phyloP scores from a whole-genome alignment of 2,329 filamentous ascomycete species.

The Stachybotrys chlorohalonatus region DNA sequence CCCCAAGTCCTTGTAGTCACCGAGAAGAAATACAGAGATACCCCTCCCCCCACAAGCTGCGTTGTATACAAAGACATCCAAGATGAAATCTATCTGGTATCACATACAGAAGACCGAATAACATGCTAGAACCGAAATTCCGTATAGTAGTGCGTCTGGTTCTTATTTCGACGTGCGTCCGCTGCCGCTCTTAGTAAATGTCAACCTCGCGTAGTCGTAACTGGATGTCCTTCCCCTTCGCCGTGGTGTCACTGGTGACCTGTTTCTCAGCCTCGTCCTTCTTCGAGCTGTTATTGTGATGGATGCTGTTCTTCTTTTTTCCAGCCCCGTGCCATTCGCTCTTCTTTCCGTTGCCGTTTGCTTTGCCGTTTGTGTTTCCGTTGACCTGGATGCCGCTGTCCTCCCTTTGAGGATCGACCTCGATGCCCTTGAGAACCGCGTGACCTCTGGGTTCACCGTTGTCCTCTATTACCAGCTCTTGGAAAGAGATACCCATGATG shows the following conservation, averaged over 20 bases:
- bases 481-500: slow-evolving; percentile 15
- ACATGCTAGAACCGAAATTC: neutral
- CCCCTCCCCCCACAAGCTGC: neutral
- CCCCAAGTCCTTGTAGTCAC: neutral
- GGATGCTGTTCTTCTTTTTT: neutral
- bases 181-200: neutral
- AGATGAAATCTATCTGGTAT: neutral
- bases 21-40: neutral
- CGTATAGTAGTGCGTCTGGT: neutral
- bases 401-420: neutral
- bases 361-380: neutral
- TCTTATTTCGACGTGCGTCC: neutral
- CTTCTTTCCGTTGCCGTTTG: neutral
- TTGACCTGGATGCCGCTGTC: neutral
- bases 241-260: neutral
- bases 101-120: neutral
- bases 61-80: neutral
- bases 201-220: neutral
- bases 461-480: slow-evolving; percentile 12
- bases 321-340: neutral
- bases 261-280: neutral
- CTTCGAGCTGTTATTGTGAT: neutral
- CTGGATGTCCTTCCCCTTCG: neutral
- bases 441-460: slow-evolving; percentile 6
- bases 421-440: neutral